These are phyloP conservation scores for Cinnamomum chago DNA, from an alignment of 164 flowering plant species.

Conservation along the genomic window DNA sequence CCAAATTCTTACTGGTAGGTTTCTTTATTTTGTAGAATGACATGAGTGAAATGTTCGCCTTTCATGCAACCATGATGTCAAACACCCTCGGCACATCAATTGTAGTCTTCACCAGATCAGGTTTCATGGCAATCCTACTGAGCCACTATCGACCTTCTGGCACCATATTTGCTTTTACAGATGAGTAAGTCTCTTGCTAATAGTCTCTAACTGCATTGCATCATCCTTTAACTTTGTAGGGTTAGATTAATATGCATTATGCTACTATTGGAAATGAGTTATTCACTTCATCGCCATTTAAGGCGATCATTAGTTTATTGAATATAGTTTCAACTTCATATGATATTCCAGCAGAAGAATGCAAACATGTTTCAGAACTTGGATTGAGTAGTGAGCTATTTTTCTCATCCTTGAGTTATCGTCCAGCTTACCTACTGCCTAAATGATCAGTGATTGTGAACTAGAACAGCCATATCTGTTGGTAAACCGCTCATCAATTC, in stretches of 20 bases:
- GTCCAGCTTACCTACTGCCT: not conserved
- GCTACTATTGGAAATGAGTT: not conserved
- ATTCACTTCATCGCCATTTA: not conserved
- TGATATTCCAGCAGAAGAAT: too few species aligned
- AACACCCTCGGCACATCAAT: conserved; percentile 91
- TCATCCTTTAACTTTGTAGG: not conserved
- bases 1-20: conserved; percentile 10
- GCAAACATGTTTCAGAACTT: too few species aligned
- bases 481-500: too few species aligned
- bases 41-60: conserved; percentile 98
- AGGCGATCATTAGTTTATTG: too few species aligned
- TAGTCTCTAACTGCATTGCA: not conserved
- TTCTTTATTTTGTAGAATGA: conserved; percentile 59
- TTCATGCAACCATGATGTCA: conserved; percentile 97
- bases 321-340: too few species aligned
- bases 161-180: conserved; percentile 91
- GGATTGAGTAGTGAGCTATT: not conserved
- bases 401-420: not conserved
- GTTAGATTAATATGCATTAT: not conserved
- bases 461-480: not conserved
- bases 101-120: conserved; percentile 94
- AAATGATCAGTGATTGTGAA: not conserved
- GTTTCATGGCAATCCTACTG: conserved; percentile 85
- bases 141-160: conserved; percentile 97
- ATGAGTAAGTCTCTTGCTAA: conserved; percentile 49